Evolutionary conservation across 306 rosid genomes (phyloP), one percentile per base, ranked within the genome.

Genomic region (Vicia faba): DNA sequence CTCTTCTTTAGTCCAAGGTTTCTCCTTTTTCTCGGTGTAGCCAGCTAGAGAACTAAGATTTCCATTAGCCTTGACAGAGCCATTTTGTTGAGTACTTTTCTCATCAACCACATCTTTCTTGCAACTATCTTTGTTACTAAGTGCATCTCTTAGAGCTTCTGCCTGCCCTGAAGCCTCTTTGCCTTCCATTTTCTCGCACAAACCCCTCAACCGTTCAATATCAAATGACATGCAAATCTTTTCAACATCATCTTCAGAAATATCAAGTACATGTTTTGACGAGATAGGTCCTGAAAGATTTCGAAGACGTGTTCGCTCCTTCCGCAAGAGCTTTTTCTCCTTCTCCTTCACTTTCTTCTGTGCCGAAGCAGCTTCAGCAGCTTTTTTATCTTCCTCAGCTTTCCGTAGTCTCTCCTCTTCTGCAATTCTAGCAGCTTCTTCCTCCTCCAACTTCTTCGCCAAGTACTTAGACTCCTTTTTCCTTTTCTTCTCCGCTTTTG

Each of bases 251-350:
- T 85, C 97, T 18, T 69, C 85, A 23, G 86, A 75, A 61, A 95
- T 60, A 67, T 69, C 76, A 18, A 86, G 89, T 75, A 82, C 61
- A 31, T 20, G 82, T 46, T 84, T 84, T 0, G 81, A 82, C 70
- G 75, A 15, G n/a, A 72, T 74, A 59, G 97, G 80, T 26, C 84
- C 85, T 3, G 96, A 85, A 48, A 86, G 86, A 36, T 81, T 82
- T 64, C 99, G 78, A 70, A 95, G 95, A 16, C 91, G 97, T 55
- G 87, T 74, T 28, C 95, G 81, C 77, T 95, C 99, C 74, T 95
- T 95, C 15, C 99, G 92, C 81, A 95, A 72, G 59, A 95, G 95
- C 67, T 95, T 95, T 80, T 95, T 95, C 84, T 95, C 99, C 66
- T 80, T 95, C 84, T 95, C 99, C 77, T 80, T 95, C 64, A 75